These are phyloP conservation scores for Dothideomycetidae sp. DNA, from an alignment of 2,329 filamentous ascomycete genomes.

Conservation along the genomic window DNA sequence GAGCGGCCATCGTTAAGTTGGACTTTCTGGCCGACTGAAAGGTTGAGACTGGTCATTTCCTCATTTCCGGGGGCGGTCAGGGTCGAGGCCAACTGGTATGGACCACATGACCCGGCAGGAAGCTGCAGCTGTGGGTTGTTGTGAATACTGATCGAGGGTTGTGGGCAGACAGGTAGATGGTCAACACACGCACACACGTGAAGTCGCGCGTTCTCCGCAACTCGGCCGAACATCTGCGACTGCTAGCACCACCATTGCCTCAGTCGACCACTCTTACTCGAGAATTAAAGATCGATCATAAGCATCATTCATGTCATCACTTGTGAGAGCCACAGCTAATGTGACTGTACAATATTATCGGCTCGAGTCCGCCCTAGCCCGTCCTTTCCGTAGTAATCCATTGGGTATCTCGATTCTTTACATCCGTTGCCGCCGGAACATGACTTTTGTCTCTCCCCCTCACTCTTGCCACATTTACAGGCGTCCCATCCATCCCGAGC, in stretches of 20 bases:
- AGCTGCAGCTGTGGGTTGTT: background rate
- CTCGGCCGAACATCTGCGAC: too few relatives aligned
- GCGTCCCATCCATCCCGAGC: slow-evolving; percentile 53
- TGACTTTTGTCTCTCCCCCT: slow-evolving; percentile 9
- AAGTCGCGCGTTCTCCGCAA: background rate
- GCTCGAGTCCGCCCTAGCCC: slow-evolving; percentile 65
- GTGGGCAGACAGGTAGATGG: background rate
- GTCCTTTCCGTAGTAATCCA: slow-evolving; percentile 95
- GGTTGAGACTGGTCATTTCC: slow-evolving; percentile 19
- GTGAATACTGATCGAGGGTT: too few relatives aligned
- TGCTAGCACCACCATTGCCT: too few relatives aligned
- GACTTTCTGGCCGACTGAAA: slow-evolving; percentile 54
- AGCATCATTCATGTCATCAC: too few relatives aligned
- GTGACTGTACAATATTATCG: too few relatives aligned
- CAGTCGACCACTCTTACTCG: too few relatives aligned
- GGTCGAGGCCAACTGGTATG: background rate
- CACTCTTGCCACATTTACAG: slow-evolving; percentile 18
- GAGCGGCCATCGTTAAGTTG: slow-evolving; percentile 64
- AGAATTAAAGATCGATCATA: too few relatives aligned
- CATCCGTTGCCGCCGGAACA: slow-evolving; percentile 17
- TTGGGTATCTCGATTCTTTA: slow-evolving; percentile 50
- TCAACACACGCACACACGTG: background rate
- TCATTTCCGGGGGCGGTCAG: slow-evolving; percentile 1
- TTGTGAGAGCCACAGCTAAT: too few relatives aligned
- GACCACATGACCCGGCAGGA: background rate